Conservation (phyloP, 2,329 filamentous ascomycete species). For the Myrmaecium sp. region DNA sequence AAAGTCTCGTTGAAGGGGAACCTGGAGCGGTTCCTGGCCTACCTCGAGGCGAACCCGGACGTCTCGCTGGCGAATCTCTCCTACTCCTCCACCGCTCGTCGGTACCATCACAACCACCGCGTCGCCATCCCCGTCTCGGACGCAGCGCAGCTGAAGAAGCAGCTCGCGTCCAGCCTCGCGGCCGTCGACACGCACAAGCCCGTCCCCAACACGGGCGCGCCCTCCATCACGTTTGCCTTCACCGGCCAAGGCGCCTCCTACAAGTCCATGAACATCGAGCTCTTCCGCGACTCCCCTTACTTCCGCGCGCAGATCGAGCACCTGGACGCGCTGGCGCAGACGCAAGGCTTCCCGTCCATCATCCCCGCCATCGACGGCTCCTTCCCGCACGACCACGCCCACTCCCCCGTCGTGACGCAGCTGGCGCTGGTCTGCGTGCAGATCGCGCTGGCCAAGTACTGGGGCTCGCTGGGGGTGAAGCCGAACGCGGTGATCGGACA, state of each 20-base stretch:
- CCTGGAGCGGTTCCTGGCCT: conserved; percentile 5
- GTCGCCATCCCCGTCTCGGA: conserved; percentile 2
- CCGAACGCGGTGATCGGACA: conserved; percentile 10
- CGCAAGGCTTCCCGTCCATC: conserved; percentile 16
- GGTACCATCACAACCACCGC: conserved; percentile 10
- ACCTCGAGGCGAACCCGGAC: conserved; percentile 6
- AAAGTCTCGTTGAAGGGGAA: conserved; percentile 7
- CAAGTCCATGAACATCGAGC: conserved; percentile 6
- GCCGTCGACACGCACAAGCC: conserved; percentile 3
- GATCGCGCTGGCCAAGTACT: conserved; percentile 13
- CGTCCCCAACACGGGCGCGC: conserved; percentile 5
- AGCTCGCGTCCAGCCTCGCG: conserved; percentile 1
- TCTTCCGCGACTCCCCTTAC: conserved; percentile 7
- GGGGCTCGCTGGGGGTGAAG: conserved; percentile 5
- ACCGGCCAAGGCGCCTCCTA: conserved; percentile 22
- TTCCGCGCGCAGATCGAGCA: conserved; percentile 16
- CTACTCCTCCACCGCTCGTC: conserved; percentile 12
- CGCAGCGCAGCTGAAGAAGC: conserved; percentile 3
- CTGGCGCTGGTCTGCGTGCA: conserved; percentile 23
- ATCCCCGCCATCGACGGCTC: conserved; percentile 6
- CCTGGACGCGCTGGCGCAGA: conserved; percentile 13
- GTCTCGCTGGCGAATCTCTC: conserved; percentile 6
- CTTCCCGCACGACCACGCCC: neutral
- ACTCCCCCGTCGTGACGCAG: conserved; percentile 13
- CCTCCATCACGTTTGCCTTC: conserved; percentile 20